Conservation (phyloP, 2,329 filamentous ascomycete genomes). For the Colletotrichum limetticola region DNA sequence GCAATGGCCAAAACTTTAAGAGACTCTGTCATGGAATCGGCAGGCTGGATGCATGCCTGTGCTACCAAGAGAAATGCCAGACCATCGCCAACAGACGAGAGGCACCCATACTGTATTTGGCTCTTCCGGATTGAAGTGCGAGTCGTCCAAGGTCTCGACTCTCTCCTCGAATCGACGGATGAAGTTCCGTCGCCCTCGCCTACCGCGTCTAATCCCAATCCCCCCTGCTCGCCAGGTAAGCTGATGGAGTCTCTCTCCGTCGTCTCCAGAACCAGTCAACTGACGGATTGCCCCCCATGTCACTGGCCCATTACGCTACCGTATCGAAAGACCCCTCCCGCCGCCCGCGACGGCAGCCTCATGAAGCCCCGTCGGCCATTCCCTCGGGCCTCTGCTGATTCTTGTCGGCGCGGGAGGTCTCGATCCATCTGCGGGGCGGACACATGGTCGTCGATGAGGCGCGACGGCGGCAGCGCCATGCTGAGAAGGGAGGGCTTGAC, state of each 20-base stretch:
- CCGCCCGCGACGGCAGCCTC: background rate
- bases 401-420: background rate
- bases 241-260: background rate
- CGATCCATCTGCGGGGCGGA: slow-evolving; percentile 10
- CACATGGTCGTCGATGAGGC: slow-evolving; percentile 16
- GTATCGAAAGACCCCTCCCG: background rate
- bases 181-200: background rate
- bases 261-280: background rate
- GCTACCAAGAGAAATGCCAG: slow-evolving; percentile 1
- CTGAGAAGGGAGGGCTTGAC: slow-evolving; percentile 21
- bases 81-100: slow-evolving; percentile 12
- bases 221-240: background rate
- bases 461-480: slow-evolving; percentile 24
- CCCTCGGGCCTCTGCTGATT: background rate
- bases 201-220: slow-evolving; percentile 14
- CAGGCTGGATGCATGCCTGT: background rate
- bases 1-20: slow-evolving; percentile 21
- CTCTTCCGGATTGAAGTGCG: background rate
- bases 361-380: background rate
- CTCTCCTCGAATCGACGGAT: background rate
- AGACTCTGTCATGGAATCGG: background rate
- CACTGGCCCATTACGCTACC: background rate
- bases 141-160: background rate
- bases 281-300: background rate
- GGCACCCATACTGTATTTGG: background rate